A percentile compares a stretch with the other conserved stretches of the same genome.
Evolutionary conservation across 768 basidiomycete species (phyloP).

Genomic region (Russula griseocarnosa): DNA sequence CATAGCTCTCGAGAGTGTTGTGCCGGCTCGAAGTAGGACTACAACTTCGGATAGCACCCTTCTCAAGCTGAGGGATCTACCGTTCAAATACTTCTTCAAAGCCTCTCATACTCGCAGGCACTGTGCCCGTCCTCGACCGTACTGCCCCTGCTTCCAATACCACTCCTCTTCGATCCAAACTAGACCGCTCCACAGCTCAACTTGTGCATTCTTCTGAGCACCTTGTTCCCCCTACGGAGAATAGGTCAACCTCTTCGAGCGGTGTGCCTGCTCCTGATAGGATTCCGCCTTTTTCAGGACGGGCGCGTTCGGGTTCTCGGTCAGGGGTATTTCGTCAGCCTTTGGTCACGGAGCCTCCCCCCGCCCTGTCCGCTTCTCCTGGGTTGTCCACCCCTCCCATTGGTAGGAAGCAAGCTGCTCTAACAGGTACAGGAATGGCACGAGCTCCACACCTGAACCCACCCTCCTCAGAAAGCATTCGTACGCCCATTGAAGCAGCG

Average conservation of each 20-base stretch:
- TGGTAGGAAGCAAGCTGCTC: not conserved
- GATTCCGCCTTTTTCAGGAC: not conserved
- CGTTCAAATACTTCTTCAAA: not conserved
- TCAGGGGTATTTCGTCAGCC: not conserved
- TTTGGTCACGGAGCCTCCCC: not conserved
- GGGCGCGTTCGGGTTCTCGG: not conserved
- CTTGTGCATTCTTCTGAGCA: not conserved
- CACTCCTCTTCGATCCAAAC: not conserved
- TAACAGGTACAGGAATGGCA: not conserved
- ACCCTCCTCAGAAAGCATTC: not conserved
- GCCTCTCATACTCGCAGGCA: not conserved
- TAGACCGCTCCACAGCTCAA: not conserved
- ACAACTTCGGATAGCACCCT: not conserved
- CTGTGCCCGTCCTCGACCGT: not conserved
- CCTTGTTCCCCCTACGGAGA: not conserved
- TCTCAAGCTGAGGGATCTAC: not conserved
- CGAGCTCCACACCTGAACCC: not conserved
- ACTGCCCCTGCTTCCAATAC: not conserved
- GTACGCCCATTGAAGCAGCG: not conserved
- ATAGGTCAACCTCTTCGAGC: not conserved
- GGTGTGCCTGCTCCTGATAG: not conserved
- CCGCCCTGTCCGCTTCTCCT: not conserved
- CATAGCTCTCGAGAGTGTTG: not conserved
- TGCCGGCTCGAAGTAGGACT: not conserved
- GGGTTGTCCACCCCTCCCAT: not conserved